Base-by-base conservation (phyloP, 2,329 filamentous ascomycete genomes). In the Sporothrix pseudoabietina region DNA sequence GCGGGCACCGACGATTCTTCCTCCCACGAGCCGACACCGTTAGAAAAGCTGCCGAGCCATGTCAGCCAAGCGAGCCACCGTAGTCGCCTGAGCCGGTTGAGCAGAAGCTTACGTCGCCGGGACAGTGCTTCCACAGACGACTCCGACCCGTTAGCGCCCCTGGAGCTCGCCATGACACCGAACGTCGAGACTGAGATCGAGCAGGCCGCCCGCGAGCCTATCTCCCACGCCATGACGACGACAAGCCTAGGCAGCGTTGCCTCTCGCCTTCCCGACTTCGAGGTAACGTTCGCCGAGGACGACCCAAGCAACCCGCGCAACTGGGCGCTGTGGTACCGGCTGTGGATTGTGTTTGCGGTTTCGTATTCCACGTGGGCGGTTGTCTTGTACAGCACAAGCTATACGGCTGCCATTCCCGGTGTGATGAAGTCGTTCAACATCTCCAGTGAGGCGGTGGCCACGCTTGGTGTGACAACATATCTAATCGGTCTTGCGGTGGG, bases 391-490 rank as follows among this genome's bases (percentile, higher is more conserved):
- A 92, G 89, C 54, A 94, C 92, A 0, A 90, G 87, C 69, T 95
- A 94, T 79, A 93, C 92, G 1, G 88, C 90, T 0, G 89, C 88
- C 8, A 88, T 92, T 49, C 85, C 87, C 0, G 89, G 90, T 0
- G 87, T 95, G 81, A 88, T 89, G 82, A 79, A 83, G 19, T 88
- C 91, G 55, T 94, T 93, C 77, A 79, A 85, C 69, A 83, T 89
- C 30, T 75, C 81, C 0, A 78, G 72, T 63, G 82, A 88, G 57
- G 86, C 87, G 0, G 79, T 91, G 12, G 87, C 89, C 1, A 91
- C 92, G 0, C 83, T 94, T 1, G 92, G 92, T 4, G 84, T 94
- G 26, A 94, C 92, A 0, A 89, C 90, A 0, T 95, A 94, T 78
- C 84, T 94, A 12, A 78, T 92, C 44, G 92, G 92, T 4, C 84